A percentile compares a stretch with the other conserved stretches of the same genome.
These are phyloP conservation scores for Starmera dryadoides DNA, from an alignment of 805 yeast species.

Conservation along the genomic window DNA sequence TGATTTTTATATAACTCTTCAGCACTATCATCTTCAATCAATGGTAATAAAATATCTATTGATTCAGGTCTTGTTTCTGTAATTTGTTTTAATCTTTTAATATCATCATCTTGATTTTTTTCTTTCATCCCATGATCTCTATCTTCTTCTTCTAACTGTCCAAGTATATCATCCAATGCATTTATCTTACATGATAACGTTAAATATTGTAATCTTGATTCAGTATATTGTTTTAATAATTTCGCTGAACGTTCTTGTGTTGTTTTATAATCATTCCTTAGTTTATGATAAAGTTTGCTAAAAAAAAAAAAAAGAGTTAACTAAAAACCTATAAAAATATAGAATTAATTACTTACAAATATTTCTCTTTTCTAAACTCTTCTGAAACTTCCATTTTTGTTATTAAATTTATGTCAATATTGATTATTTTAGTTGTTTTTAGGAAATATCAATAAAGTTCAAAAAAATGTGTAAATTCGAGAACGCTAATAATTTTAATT, in stretches of 20 bases:
- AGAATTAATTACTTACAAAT: no score
- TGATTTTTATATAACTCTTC: background rate
- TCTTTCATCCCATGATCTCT: background rate
- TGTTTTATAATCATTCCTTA: background rate
- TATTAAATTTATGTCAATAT: no score
- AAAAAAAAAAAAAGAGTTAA: background rate
- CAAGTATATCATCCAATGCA: background rate
- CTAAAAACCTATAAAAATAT: no score
- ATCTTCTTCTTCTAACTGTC: background rate
- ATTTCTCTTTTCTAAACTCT: no score
- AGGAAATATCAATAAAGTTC: no score
- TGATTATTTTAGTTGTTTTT: no score
- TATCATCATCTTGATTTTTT: background rate
- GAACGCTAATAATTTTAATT: no score
- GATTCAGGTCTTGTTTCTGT: background rate
- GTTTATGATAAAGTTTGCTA: slow-evolving; percentile 1
- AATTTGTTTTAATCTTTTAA: background rate
- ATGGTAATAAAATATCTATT: background rate
- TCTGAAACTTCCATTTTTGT: no score
- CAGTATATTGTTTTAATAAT: background rate
- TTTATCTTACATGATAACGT: background rate
- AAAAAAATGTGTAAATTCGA: no score
- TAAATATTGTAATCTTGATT: background rate
- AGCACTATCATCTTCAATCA: background rate
- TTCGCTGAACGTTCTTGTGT: background rate